These are phyloP conservation scores for Copromyces sp. DNA, from an alignment of 495 filamentous ascomycete species.

Conservation along the genomic window DNA sequence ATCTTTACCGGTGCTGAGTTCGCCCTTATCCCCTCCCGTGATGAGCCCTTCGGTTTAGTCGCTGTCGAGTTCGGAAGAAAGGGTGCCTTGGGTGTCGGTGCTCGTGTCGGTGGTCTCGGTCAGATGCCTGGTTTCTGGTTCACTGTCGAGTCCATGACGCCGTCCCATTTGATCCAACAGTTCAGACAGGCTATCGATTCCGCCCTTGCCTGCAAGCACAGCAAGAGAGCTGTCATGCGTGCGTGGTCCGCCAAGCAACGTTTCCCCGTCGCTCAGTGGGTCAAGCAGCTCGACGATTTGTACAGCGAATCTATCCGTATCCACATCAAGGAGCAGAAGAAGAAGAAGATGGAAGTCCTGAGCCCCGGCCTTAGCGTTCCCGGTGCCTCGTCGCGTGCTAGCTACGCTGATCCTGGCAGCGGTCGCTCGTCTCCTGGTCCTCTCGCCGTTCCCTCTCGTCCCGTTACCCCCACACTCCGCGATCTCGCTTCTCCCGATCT, in stretches of 20 bases:
- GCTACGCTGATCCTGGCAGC: constrained; percentile 8
- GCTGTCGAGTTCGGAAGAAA: constrained; percentile 74
- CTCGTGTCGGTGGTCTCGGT: constrained; percentile 56
- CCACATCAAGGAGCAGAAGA: constrained; percentile 27
- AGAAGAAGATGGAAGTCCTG: constrained; percentile 21
- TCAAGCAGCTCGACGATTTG: constrained; percentile 51
- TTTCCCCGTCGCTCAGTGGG: constrained; percentile 64
- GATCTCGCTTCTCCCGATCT: constrained; percentile 14
- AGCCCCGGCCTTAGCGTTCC: constrained; percentile 7
- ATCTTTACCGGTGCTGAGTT: constrained; percentile 75
- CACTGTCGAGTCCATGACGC: constrained; percentile 58
- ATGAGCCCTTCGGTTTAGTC: constrained; percentile 75
- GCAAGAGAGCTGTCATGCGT: constrained; percentile 53
- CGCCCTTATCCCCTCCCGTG: constrained; percentile 66
- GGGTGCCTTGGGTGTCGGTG: constrained; percentile 65
- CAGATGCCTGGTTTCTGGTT: constrained; percentile 78
- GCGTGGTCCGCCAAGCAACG: constrained; percentile 67
- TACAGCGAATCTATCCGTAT: constrained; percentile 41
- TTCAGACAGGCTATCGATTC: constrained; percentile 60
- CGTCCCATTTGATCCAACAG: constrained; percentile 59
- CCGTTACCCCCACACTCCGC: constrained; percentile 2
- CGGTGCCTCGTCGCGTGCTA: constrained; percentile 18
- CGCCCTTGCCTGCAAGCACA: constrained; percentile 52
- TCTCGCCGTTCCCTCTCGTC: constrained; percentile 4
- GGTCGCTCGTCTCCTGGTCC: constrained; percentile 6